Conservation (phyloP, 768 basidiomycete species). For the Phlebiopsis gigantea region DNA sequence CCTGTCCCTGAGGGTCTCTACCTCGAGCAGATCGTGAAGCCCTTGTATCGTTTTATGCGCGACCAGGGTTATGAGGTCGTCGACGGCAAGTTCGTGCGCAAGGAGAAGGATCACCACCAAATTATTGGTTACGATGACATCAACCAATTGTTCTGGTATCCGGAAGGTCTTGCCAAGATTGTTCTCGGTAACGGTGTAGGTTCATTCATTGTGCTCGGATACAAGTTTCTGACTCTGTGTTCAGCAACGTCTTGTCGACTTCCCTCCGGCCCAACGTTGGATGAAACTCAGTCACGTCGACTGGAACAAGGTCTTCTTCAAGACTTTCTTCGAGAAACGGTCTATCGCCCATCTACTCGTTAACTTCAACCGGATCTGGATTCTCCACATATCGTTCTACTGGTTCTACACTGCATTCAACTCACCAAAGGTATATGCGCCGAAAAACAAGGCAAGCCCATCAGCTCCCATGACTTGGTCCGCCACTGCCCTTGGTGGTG, state of each 20-base stretch:
- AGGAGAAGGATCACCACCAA: slow-evolving; percentile 91
- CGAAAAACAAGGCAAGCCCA: slow-evolving; percentile 56
- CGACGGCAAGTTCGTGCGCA: slow-evolving; percentile 91
- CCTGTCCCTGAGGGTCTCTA: slow-evolving; percentile 94
- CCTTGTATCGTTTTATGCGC: slow-evolving; percentile 91
- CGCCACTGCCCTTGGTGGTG: slow-evolving; percentile 92
- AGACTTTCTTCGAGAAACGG: slow-evolving; percentile 97
- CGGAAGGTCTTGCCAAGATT: slow-evolving; percentile 93
- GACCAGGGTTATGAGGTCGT: slow-evolving; percentile 96
- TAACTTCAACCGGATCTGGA: slow-evolving; percentile 99
- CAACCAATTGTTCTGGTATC: slow-evolving; percentile 99
- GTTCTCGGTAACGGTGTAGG: slow-evolving; percentile 81
- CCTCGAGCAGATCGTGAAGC: slow-evolving; percentile 87
- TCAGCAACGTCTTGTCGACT: slow-evolving; percentile 87
- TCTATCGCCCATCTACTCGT: slow-evolving; percentile 90
- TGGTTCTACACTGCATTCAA: slow-evolving; percentile 99
- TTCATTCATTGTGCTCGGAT: slow-evolving; percentile 14
- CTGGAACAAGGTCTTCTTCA: slow-evolving; percentile 96
- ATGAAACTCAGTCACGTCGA: slow-evolving; percentile 88
- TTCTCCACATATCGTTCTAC: slow-evolving; percentile 87
- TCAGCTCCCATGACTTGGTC: slow-evolving; percentile 93
- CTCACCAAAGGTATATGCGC: slow-evolving; percentile 87
- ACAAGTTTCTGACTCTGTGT: slow-evolving; percentile 6
- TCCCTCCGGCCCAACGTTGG: slow-evolving; percentile 89
- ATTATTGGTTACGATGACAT: slow-evolving; percentile 99